A percentile compares a stretch with the other conserved stretches of the same genome.
Evolutionary conservation across 2,329 filamentous ascomycete species (phyloP).

Genomic region (Fusarium brachygibbosum): DNA sequence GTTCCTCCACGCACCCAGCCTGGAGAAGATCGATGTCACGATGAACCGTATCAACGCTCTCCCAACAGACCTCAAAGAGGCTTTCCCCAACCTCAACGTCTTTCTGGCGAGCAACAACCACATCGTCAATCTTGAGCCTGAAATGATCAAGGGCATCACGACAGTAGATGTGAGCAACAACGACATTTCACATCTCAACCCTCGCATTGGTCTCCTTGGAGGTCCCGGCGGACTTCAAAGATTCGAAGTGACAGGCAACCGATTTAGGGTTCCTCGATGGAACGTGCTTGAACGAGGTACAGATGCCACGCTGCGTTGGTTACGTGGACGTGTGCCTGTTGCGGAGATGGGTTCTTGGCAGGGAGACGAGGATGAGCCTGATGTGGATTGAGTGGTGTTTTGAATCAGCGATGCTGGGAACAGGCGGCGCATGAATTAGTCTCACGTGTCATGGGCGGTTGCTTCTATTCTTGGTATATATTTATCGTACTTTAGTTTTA

Average conservation of each 20-base stretch:
- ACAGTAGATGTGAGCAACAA: slow-evolving; percentile 80
- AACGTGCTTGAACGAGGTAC: slow-evolving; percentile 89
- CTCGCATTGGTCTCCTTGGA: slow-evolving; percentile 82
- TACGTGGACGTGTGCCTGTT: slow-evolving; percentile 80
- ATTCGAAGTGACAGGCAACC: slow-evolving; percentile 85
- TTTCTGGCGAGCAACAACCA: slow-evolving; percentile 85
- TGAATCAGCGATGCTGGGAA: slow-evolving; percentile 4
- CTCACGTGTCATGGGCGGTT: slow-evolving; percentile 1
- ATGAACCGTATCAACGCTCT: slow-evolving; percentile 83
- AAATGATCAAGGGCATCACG: slow-evolving; percentile 79
- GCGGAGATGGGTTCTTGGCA: slow-evolving; percentile 71
- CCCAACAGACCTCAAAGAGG: slow-evolving; percentile 71
- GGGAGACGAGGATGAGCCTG: slow-evolving; percentile 58
- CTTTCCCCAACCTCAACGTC: slow-evolving; percentile 78
- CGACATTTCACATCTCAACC: slow-evolving; percentile 84
- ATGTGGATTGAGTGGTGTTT: slow-evolving; percentile 39
- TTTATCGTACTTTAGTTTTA: slow-evolving; percentile 31
- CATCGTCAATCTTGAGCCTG: slow-evolving; percentile 78
- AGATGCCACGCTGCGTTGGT: slow-evolving; percentile 84
- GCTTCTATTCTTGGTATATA: slow-evolving; percentile 34
- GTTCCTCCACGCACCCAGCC: slow-evolving; percentile 77
- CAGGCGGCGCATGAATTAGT: neutral
- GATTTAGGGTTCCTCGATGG: slow-evolving; percentile 88
- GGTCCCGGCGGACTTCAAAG: slow-evolving; percentile 71
- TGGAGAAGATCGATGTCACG: slow-evolving; percentile 84